Evolutionary conservation across 2,329 filamentous ascomycete species (phyloP).

Genomic region (Trichophyton verrucosum): DNA sequence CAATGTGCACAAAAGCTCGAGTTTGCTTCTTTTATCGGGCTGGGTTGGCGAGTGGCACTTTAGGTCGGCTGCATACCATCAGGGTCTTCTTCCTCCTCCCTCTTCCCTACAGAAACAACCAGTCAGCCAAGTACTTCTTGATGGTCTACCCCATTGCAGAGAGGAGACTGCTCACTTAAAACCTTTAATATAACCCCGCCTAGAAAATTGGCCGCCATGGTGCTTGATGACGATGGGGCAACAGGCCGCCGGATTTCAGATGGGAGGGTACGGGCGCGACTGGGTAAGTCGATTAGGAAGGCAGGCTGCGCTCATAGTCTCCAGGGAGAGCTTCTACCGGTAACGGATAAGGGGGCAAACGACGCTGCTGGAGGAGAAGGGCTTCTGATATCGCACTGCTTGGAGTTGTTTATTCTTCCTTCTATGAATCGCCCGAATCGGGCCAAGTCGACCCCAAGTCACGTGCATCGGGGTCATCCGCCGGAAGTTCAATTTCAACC

Average conservation of each 20-base stretch:
- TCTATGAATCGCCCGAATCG: background rate
- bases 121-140: background rate
- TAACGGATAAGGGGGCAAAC: background rate
- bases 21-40: background rate
- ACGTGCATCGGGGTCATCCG: background rate
- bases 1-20: background rate
- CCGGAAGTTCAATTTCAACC: background rate
- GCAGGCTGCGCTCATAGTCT: constrained; percentile 28
- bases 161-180: background rate
- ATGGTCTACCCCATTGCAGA: background rate
- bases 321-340: background rate
- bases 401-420: background rate
- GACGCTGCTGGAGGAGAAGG: background rate
- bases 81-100: constrained; percentile 14
- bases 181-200: constrained; percentile 16
- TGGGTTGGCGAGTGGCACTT: background rate
- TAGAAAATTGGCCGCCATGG: constrained; percentile 28
- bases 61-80: constrained; percentile 11
- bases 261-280: constrained; percentile 5
- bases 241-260: background rate
- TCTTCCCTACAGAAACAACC: constrained; percentile 9
- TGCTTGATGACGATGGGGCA: constrained; percentile 11
- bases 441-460: background rate
- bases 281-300: constrained; percentile 23
- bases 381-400: background rate